These are phyloP conservation scores for Talaromyces sp. DNA, from an alignment of 2,329 filamentous ascomycete species.

Conservation along the genomic window DNA sequence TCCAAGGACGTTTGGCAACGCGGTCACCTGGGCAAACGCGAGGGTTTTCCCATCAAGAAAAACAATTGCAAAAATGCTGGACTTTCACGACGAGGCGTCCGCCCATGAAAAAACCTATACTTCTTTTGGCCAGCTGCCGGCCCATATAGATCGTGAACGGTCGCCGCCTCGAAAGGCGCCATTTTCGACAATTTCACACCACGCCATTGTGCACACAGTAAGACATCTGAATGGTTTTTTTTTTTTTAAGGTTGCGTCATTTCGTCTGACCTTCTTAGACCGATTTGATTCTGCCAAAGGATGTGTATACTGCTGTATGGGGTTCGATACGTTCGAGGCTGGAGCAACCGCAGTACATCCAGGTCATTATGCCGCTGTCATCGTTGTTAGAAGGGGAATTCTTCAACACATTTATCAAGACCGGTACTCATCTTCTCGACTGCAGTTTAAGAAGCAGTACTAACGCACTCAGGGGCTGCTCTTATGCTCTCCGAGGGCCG, in stretches of 20 bases:
- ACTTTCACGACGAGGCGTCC: slow-evolving; percentile 34
- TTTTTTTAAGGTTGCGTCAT: background rate
- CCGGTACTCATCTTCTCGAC: slow-evolving; percentile 45
- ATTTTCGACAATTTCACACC: slow-evolving; percentile 62
- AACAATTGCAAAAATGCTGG: slow-evolving; percentile 33
- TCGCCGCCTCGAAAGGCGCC: slow-evolving; percentile 68
- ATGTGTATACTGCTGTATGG: slow-evolving; percentile 52
- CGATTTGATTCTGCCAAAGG: slow-evolving; percentile 67
- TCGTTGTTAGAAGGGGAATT: slow-evolving; percentile 70
- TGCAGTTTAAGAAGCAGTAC: slow-evolving; percentile 1
- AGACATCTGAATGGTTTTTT: slow-evolving; percentile 4
- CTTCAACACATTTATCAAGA: slow-evolving; percentile 79
- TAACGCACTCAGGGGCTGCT: slow-evolving; percentile 57
- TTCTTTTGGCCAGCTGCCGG: slow-evolving; percentile 60
- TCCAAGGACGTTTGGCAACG: background rate
- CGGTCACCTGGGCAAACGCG: background rate
- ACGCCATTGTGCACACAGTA: slow-evolving; percentile 66
- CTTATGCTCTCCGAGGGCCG: slow-evolving; percentile 79
- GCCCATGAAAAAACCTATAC: slow-evolving; percentile 62
- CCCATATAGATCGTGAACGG: slow-evolving; percentile 65
- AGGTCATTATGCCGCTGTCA: slow-evolving; percentile 66
- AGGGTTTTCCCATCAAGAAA: background rate
- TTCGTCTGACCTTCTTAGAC: slow-evolving; percentile 18
- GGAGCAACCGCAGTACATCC: slow-evolving; percentile 52
- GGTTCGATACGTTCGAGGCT: slow-evolving; percentile 45